Evolutionary conservation across 2,329 filamentous ascomycete species (phyloP).

Genomic region (Dactylellina cionopaga): DNA sequence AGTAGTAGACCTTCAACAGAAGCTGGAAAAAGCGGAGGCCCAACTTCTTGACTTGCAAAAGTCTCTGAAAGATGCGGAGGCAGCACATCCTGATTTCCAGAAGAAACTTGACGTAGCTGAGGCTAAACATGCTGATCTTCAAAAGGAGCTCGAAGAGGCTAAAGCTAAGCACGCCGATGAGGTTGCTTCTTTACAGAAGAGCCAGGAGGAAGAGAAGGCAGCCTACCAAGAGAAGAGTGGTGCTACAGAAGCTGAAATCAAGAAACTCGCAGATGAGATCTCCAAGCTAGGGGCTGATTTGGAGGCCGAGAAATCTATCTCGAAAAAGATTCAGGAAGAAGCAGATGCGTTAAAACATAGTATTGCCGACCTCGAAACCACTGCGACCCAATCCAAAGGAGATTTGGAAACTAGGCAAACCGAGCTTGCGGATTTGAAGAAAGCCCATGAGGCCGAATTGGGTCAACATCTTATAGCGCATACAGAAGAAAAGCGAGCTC

Average conservation of each 20-base stretch:
- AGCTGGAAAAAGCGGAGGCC: constrained; percentile 19
- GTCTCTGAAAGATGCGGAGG: constrained; percentile 19
- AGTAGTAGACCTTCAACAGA: constrained; percentile 25
- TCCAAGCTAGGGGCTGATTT: constrained; percentile 23
- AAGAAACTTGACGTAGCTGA: constrained; percentile 10
- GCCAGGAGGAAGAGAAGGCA: constrained; percentile 4
- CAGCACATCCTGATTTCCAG: neutral
- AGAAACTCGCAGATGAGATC: constrained; percentile 29
- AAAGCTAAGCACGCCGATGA: constrained; percentile 1
- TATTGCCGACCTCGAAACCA: constrained; percentile 34
- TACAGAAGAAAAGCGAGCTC: constrained; percentile 38
- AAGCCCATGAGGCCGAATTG: constrained; percentile 35
- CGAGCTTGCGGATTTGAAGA: constrained; percentile 31
- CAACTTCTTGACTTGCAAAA: neutral
- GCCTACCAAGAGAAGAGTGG: constrained; percentile 11
- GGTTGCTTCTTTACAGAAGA: constrained; percentile 13
- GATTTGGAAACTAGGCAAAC: constrained; percentile 42
- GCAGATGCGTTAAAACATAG: constrained; percentile 27
- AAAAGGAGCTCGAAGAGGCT: constrained; percentile 14
- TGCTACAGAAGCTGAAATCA: constrained; percentile 21
- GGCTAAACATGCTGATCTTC: neutral
- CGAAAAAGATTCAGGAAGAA: constrained; percentile 22
- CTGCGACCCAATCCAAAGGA: constrained; percentile 40
- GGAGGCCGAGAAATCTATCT: constrained; percentile 37
- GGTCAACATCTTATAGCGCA: constrained; percentile 34